Percentiles rank a stretch among this genome's conserved stretches.
Conservation (phyloP, 2,329 filamentous ascomycete genomes). For the Spiromastix sp. region DNA sequence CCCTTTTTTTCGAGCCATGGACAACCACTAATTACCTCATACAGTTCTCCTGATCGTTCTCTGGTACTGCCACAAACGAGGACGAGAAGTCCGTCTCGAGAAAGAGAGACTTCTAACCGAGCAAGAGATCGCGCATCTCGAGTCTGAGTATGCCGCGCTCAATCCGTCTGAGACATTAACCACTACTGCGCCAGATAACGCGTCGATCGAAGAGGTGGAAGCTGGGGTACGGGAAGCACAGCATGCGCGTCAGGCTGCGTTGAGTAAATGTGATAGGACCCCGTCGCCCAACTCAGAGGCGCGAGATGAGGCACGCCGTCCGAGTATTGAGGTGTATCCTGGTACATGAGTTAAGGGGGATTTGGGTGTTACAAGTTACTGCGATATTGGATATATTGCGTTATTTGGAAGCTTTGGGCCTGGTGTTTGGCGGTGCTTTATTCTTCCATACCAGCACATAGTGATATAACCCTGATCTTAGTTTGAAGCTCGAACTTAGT, state of each 20-base stretch:
- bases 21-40: constrained; percentile 4
- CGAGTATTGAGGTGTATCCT: background rate
- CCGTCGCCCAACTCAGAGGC: background rate
- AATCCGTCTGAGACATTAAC: constrained; percentile 26
- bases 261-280: background rate
- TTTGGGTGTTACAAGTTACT: too few species aligned
- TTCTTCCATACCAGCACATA: background rate
- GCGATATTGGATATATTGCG: too few species aligned
- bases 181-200: constrained; percentile 32
- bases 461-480: background rate
- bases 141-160: constrained; percentile 24
- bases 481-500: too few species aligned
- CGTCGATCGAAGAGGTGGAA: constrained; percentile 28
- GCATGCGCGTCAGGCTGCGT: constrained; percentile 18
- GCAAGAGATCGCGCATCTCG: constrained; percentile 32
- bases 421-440: background rate
- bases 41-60: constrained; percentile 85
- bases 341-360: background rate
- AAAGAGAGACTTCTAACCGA: constrained; percentile 42
- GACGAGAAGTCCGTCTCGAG: constrained; percentile 71
- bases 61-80: constrained; percentile 97
- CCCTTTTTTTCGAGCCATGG: background rate
- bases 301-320: constrained; percentile 1
- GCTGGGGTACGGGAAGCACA: constrained; percentile 31
- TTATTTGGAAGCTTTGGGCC: too few species aligned